Evolutionary conservation across 1,284 basidiomycete genomes (phyloP).

Genomic region (Cryptococcus sp.): DNA sequence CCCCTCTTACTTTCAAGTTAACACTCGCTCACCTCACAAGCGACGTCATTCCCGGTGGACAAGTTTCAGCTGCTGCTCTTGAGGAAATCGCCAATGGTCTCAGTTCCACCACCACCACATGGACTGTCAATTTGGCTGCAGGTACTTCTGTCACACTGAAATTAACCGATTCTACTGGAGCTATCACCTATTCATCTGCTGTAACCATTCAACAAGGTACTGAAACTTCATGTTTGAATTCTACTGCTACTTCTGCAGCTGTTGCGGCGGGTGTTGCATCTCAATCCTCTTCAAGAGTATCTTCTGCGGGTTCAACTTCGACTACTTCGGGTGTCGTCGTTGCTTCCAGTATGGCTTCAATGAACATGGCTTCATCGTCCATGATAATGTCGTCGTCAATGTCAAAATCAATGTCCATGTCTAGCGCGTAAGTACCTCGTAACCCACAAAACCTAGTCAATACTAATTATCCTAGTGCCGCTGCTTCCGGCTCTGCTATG

Average conservation of each 20-base stretch:
- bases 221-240: conserved; percentile 35
- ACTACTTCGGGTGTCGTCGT: neutral
- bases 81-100: conserved; percentile 29
- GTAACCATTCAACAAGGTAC: conserved; percentile 53
- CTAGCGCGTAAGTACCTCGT: neutral
- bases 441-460: neutral
- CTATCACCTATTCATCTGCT: conserved; percentile 56
- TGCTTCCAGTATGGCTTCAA: neutral
- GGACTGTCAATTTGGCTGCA: conserved; percentile 57
- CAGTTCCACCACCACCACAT: conserved; percentile 54
- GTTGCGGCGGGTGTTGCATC: neutral
- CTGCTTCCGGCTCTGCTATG: neutral
- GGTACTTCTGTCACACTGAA: conserved; percentile 48
- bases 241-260: conserved; percentile 12
- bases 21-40: neutral
- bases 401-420: neutral
- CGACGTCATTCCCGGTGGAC: conserved; percentile 59
- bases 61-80: conserved; percentile 58
- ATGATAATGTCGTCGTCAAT: neutral
- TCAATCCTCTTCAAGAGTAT: neutral
- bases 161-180: conserved; percentile 49
- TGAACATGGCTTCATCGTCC: neutral
- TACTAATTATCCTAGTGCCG: neutral
- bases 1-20: neutral
- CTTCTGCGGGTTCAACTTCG: neutral